phyloP scores from a whole-genome alignment of 352 stramenopile species.

The Phytophthora pinifolia region DNA sequence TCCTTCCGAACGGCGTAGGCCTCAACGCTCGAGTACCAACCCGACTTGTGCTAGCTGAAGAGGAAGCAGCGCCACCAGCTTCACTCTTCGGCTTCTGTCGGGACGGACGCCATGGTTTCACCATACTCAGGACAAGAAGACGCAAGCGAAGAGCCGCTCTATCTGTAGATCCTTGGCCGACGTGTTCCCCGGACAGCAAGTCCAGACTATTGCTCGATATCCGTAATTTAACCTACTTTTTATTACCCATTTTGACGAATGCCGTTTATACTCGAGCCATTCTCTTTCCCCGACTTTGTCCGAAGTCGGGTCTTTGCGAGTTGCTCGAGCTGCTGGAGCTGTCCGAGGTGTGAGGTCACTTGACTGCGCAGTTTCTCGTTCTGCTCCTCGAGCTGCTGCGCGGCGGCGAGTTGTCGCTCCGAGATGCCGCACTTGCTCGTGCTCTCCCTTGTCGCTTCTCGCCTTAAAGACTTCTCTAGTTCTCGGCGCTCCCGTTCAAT shows the following conservation, averaged over 20 bases:
- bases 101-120: slow-evolving; percentile 22
- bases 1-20: slow-evolving; percentile 8
- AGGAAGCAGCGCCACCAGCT: not conserved
- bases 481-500: slow-evolving; percentile 16
- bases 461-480: not conserved
- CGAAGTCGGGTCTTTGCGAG: slow-evolving; percentile 11
- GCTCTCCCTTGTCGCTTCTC: not conserved
- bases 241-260: too few relatives aligned
- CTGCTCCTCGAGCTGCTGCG: slow-evolving; percentile 34
- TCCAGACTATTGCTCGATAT: too few relatives aligned
- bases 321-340: slow-evolving; percentile 32
- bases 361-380: slow-evolving; percentile 41
- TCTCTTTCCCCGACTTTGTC: too few relatives aligned
- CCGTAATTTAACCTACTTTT: too few relatives aligned
- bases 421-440: slow-evolving; percentile 17
- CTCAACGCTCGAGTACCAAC: slow-evolving; percentile 16
- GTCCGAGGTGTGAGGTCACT: slow-evolving; percentile 22
- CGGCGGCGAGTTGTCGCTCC: slow-evolving; percentile 18
- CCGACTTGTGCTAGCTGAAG: slow-evolving; percentile 2
- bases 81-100: slow-evolving; percentile 12
- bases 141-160: not conserved
- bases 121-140: slow-evolving; percentile 6
- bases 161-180: too few relatives aligned
- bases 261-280: too few relatives aligned
- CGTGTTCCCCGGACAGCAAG: too few relatives aligned